Base-by-base conservation (phyloP, 2,329 filamentous ascomycete species). In the Tricladium varicosporioides region DNA sequence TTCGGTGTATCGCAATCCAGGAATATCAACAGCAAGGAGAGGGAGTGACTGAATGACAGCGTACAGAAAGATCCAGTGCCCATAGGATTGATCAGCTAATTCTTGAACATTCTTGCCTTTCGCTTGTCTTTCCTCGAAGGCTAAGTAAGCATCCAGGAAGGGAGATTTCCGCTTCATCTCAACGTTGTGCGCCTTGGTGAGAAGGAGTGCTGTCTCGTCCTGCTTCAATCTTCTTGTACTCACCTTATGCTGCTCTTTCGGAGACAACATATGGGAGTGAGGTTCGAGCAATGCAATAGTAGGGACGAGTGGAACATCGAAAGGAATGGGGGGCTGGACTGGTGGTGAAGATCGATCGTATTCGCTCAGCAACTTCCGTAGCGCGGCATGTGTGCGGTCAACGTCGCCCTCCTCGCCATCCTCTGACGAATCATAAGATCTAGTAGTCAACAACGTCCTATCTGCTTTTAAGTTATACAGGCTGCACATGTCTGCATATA, bases 391-490 rank as follows among this genome's bases (percentile, higher is more conserved):
- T 10, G 83, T 80, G 19, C 87, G 81, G 59, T 88, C 84, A 18
- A 80, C 76, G 2, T 76, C 71, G 10, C 75, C 74, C 14, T 81
- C 75, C 16, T 81, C 81, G 1, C 80, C 77, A 1, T 79, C 80
- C 14, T 82, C 76, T 15, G 81, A 80, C 0, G 80, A 78, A 1
- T 79, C 80, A 27, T 87, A 85, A 1, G 87, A 87, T 57, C 93
- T 85, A 1, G 89, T 90, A 0, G 93, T 97, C 31, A 95, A 73
- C 33, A 84, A 82, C 22, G 81, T 82, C 19, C 92, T 86, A 71
- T 97, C 91, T 5, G 91, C 94, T 13, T 96, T 76, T 57, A 96
- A 78, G 68, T 97, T 92, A 73, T 97, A 97, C 14, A 97, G 77
- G 42, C 86, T 84, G 64, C 89, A 90, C 67, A 97, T 84, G 70